Conservation (phyloP, 352 stramenopile genomes). For the Globisporangium mamillatum region DNA sequence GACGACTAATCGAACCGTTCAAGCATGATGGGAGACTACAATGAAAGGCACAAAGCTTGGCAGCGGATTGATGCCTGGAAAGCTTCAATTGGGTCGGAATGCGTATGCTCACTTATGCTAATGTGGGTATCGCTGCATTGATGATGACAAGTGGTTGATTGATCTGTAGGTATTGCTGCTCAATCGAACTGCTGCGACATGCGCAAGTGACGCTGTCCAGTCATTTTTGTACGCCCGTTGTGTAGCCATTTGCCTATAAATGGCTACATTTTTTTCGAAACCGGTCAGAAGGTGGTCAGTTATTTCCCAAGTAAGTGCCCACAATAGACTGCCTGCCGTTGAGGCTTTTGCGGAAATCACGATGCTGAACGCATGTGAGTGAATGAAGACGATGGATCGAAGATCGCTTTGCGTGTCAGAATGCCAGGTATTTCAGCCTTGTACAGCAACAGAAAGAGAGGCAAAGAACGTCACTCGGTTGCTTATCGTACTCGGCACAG, state of each 20-base stretch:
- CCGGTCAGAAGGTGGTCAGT: neutral
- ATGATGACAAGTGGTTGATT: neutral
- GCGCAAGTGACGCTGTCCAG: neutral
- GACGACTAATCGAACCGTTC: conserved; percentile 1
- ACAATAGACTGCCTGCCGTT: neutral
- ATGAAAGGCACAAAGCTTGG: neutral
- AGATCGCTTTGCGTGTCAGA: conserved; percentile 11
- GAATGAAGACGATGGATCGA: neutral
- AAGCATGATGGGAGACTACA: neutral
- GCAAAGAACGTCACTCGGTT: neutral
- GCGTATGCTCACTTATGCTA: neutral
- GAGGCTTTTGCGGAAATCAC: neutral
- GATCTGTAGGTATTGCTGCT: neutral
- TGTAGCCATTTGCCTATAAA: conserved; percentile 5
- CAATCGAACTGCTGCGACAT: neutral
- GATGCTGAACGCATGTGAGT: neutral
- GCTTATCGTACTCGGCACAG: conserved; percentile 7
- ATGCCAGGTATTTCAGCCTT: neutral
- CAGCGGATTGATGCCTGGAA: neutral
- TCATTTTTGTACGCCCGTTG: neutral
- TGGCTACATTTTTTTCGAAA: conserved; percentile 3
- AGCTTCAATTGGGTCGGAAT: no score
- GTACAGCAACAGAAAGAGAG: neutral
- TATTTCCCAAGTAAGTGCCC: neutral
- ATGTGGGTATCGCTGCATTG: neutral